These are phyloP conservation scores for Colletotrichum sp. DNA, from an alignment of 2,329 filamentous ascomycete species.

Conservation along the genomic window DNA sequence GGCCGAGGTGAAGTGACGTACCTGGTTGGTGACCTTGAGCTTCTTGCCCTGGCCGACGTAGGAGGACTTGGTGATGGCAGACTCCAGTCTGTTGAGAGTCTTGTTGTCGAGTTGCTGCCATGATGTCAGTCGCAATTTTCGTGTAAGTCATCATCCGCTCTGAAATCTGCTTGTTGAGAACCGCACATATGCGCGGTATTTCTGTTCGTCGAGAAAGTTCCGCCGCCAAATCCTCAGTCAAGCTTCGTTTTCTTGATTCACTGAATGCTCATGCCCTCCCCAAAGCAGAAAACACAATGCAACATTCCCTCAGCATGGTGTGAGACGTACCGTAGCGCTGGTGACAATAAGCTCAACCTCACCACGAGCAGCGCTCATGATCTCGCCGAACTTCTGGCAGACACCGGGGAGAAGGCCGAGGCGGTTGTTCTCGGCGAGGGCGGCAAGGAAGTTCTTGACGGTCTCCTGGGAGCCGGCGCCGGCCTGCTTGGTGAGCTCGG, in stretches of 20 bases:
- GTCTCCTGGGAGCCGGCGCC: slow-evolving; percentile 76
- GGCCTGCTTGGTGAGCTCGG: slow-evolving; percentile 85
- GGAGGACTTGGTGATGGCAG: slow-evolving; percentile 85
- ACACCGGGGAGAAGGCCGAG: slow-evolving; percentile 82
- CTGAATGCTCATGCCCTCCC: not conserved
- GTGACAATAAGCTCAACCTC: slow-evolving; percentile 94
- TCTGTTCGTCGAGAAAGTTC: not conserved
- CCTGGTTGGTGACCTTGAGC: slow-evolving; percentile 94
- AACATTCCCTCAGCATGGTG: not conserved
- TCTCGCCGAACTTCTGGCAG: slow-evolving; percentile 81
- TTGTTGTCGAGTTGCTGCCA: slow-evolving; percentile 81
- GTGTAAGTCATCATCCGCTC: not conserved
- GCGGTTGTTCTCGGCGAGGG: slow-evolving; percentile 96
- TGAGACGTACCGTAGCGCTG: slow-evolving; percentile 77
- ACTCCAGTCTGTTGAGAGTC: slow-evolving; percentile 85
- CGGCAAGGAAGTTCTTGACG: slow-evolving; percentile 90
- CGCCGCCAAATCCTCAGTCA: not conserved
- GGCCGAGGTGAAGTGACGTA: slow-evolving; percentile 35
- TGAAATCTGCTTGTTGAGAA: not conserved
- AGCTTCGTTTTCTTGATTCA: not conserved
- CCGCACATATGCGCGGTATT: not conserved
- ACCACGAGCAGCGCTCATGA: slow-evolving; percentile 88
- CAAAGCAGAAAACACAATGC: not conserved
- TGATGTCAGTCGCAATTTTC: slow-evolving; percentile 25
- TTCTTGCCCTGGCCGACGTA: slow-evolving; percentile 94